phyloP scores from a whole-genome alignment of 2,329 filamentous ascomycete genomes.

The Paecilomyces niveus region DNA sequence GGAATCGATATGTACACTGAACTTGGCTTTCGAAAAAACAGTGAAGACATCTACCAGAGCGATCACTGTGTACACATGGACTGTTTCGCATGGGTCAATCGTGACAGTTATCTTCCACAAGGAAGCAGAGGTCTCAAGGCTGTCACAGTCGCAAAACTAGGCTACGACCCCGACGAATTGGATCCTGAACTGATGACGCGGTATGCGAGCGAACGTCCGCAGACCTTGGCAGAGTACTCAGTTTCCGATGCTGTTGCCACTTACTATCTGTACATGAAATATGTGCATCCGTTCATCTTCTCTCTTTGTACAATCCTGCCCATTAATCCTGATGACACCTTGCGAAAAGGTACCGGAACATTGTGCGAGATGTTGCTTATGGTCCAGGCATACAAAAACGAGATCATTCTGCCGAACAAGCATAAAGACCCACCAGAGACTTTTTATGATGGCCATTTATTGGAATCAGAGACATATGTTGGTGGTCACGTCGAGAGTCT shows the following conservation, averaged over 20 bases:
- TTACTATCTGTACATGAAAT: slow-evolving; percentile 99
- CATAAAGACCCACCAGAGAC: slow-evolving; percentile 83
- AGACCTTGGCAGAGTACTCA: slow-evolving; percentile 93
- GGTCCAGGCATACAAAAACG: slow-evolving; percentile 91
- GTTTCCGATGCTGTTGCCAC: slow-evolving; percentile 98
- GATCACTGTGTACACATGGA: slow-evolving; percentile 98
- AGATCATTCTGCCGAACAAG: slow-evolving; percentile 93
- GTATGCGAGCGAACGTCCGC: slow-evolving; percentile 76
- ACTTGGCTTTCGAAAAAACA: slow-evolving; percentile 93
- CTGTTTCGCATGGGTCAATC: slow-evolving; percentile 97
- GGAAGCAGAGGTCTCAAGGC: slow-evolving; percentile 96
- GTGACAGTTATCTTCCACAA: slow-evolving; percentile 95
- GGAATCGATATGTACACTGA: slow-evolving; percentile 99
- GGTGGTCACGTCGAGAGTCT: slow-evolving; percentile 99
- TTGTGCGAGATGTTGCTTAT: slow-evolving; percentile 99
- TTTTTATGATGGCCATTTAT: slow-evolving; percentile 92
- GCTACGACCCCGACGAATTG: slow-evolving; percentile 95
- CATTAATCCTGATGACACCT: slow-evolving; percentile 80
- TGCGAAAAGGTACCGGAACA: slow-evolving; percentile 94
- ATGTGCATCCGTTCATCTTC: slow-evolving; percentile 99
- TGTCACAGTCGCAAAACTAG: slow-evolving; percentile 94
- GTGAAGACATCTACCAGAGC: slow-evolving; percentile 92
- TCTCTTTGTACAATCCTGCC: slow-evolving; percentile 95
- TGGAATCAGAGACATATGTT: slow-evolving; percentile 97
- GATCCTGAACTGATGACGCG: slow-evolving; percentile 97